These are phyloP conservation scores for Pascua sp. DNA, from an alignment of 1,284 basidiomycete species.

Conservation along the genomic window DNA sequence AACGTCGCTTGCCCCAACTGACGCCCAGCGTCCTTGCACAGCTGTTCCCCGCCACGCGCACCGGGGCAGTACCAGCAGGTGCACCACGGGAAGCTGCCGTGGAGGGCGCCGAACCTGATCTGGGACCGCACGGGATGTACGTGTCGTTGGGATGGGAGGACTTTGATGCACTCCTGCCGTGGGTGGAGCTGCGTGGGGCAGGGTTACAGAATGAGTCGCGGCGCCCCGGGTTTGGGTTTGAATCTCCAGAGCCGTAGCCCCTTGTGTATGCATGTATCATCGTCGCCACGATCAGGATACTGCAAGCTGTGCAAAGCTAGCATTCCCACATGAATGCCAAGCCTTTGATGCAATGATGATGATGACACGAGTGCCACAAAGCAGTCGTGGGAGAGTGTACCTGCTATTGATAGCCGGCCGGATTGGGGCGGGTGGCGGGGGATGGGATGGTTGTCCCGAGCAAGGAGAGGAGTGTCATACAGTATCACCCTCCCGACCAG, in stretches of 20 bases:
- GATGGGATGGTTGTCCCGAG: no score
- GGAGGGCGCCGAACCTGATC: conserved; percentile 34
- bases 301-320: no score
- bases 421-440: no score
- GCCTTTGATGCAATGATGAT: no score
- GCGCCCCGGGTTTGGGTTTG: conserved; percentile 36
- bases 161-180: conserved; percentile 35
- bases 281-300: no score
- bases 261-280: no score
- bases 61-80: conserved; percentile 23
- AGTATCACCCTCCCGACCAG: no score
- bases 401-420: no score
- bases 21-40: conserved; percentile 38
- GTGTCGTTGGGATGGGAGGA: conserved; percentile 45
- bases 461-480: no score
- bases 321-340: no score
- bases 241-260: conserved; percentile 1
- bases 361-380: no score
- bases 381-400: no score
- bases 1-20: conserved; percentile 1
- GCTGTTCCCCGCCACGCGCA: conserved; percentile 28
- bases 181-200: conserved; percentile 36
- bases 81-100: conserved; percentile 12
- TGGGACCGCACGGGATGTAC: conserved; percentile 46
- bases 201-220: conserved; percentile 30